Conservation (phyloP, 2,329 filamentous ascomycete species). For the Malbranchea cinnamomea region DNA sequence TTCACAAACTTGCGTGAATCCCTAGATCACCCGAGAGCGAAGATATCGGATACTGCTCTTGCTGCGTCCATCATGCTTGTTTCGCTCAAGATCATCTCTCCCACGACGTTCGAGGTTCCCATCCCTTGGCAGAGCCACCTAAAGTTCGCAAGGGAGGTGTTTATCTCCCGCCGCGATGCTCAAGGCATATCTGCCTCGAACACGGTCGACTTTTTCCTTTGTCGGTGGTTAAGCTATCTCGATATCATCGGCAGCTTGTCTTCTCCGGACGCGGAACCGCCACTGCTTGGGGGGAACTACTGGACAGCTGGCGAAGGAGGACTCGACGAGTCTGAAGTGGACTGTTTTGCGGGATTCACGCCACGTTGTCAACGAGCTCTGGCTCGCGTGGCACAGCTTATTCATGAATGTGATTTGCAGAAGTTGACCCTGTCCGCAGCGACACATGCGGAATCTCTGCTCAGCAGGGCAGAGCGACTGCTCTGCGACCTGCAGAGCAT, state of each 20-base stretch:
- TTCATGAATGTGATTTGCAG: constrained; percentile 51
- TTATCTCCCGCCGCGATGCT: constrained; percentile 49
- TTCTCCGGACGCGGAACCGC: constrained; percentile 41
- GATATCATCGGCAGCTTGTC: constrained; percentile 61
- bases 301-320: constrained; percentile 36
- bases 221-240: constrained; percentile 71
- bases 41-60: constrained; percentile 57
- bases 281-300: constrained; percentile 36
- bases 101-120: constrained; percentile 63
- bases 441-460: constrained; percentile 5
- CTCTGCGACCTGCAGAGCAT: constrained; percentile 47
- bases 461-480: constrained; percentile 43
- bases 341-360: constrained; percentile 69
- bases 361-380: constrained; percentile 55
- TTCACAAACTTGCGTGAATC: constrained; percentile 52
- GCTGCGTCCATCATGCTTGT: constrained; percentile 76
- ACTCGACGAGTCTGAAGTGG: constrained; percentile 37
- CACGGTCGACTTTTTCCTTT: constrained; percentile 57
- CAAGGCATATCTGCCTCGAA: constrained; percentile 36
- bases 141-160: constrained; percentile 59
- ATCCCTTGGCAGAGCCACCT: constrained; percentile 73
- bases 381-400: constrained; percentile 56
- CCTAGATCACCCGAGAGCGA: constrained; percentile 44
- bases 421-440: neutral
- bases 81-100: constrained; percentile 70